phyloP scores from a whole-genome alignment of 164 flowering plant genomes.

The Protea cynaroides region DNA sequence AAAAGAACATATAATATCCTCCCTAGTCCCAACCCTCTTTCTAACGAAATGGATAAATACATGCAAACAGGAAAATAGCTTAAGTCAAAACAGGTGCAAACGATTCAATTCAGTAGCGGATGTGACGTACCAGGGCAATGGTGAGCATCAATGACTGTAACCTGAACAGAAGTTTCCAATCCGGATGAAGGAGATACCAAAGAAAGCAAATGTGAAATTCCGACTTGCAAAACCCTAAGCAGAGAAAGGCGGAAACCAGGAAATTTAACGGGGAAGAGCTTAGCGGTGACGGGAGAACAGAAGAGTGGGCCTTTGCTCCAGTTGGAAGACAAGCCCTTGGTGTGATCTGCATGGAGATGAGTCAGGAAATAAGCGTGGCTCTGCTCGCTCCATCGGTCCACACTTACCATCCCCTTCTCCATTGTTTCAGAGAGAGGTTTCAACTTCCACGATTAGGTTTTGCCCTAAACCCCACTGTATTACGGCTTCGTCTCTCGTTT shows the following conservation, averaged over 20 bases:
- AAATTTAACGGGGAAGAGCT: slow-evolving; percentile 63
- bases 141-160: slow-evolving; percentile 68
- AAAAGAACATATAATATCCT: no score
- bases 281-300: slow-evolving; percentile 78
- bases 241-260: slow-evolving; percentile 57
- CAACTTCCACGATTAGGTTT: background rate
- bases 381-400: slow-evolving; percentile 43
- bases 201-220: slow-evolving; percentile 43
- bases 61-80: no score
- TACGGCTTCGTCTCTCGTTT: no score
- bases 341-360: slow-evolving; percentile 88
- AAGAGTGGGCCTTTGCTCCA: slow-evolving; percentile 65
- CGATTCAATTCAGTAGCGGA: background rate
- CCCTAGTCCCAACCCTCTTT: no score
- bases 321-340: slow-evolving; percentile 53
- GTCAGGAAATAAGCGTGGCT: slow-evolving; percentile 82
- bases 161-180: slow-evolving; percentile 24
- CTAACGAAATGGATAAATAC: no score
- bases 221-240: slow-evolving; percentile 52
- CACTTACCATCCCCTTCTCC: slow-evolving; percentile 70
- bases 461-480: background rate
- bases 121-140: slow-evolving; percentile 71
- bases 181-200: slow-evolving; percentile 44
- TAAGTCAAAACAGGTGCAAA: no score
- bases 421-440: no score